Evolutionary conservation across 2,329 filamentous ascomycete genomes (phyloP).

Genomic region (Hypoxylon sp.): DNA sequence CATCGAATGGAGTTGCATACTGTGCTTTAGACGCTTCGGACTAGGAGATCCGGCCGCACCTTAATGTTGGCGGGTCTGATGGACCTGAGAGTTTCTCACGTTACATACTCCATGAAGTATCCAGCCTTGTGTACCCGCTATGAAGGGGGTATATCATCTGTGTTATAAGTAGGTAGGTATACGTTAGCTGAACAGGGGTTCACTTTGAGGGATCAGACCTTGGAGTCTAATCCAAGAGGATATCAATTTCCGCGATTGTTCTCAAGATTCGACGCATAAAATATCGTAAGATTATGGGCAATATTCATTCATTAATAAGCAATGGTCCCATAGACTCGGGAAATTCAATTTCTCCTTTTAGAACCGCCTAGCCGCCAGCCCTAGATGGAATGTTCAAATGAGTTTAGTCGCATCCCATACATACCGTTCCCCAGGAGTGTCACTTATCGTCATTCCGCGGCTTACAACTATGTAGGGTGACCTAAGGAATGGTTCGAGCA

Average conservation of each 20-base stretch:
- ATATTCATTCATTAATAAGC: constrained; percentile 33
- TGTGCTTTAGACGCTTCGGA: constrained; percentile 19
- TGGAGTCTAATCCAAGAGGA: constrained; percentile 15
- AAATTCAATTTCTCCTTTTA: constrained; percentile 41
- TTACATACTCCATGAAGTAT: constrained; percentile 2
- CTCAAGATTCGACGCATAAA: constrained; percentile 39
- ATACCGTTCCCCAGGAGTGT: constrained; percentile 20
- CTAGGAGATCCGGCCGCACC: constrained; percentile 10
- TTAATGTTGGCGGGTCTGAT: constrained; percentile 19
- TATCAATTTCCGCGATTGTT: constrained; percentile 29
- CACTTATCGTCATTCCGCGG: constrained; percentile 38
- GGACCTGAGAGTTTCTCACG: constrained; percentile 12
- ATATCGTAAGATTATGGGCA: constrained; percentile 35
- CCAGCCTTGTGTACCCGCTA: constrained; percentile 7
- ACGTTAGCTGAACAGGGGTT: constrained; percentile 8
- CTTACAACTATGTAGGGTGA: constrained; percentile 9
- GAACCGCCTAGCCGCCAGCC: constrained; percentile 35
- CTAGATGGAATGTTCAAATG: constrained; percentile 30
- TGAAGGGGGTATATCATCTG: constrained; percentile 8
- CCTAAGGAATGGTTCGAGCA: constrained; percentile 13
- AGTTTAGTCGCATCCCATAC: constrained; percentile 28
- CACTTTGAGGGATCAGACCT: constrained; percentile 18
- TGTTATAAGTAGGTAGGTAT: constrained; percentile 1
- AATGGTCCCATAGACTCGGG: constrained; percentile 40
- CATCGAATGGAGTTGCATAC: constrained; percentile 11